These are phyloP conservation scores for Tinospora cordifolia DNA, from an alignment of 164 flowering plant genomes.

Conservation along the genomic window DNA sequence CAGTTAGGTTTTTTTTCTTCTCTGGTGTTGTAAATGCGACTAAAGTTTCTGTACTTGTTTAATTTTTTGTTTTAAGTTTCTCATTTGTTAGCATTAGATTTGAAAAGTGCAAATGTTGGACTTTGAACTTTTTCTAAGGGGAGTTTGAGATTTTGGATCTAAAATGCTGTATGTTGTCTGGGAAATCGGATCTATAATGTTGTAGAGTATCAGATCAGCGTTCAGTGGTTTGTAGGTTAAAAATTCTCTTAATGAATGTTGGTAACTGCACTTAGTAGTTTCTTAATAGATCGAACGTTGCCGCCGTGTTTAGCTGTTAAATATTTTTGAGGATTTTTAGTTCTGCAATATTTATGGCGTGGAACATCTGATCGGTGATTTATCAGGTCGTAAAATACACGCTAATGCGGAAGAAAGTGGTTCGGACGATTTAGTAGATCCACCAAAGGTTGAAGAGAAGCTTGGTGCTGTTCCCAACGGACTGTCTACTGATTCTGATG, in stretches of 20 bases:
- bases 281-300: background rate
- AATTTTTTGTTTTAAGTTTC: background rate
- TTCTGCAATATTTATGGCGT: background rate
- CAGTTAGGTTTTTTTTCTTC: constrained; percentile 15
- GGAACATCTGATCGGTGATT: constrained; percentile 2
- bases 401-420: constrained; percentile 71
- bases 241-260: background rate
- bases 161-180: background rate
- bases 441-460: constrained; percentile 90
- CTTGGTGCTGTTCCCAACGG: constrained; percentile 82
- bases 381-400: constrained; percentile 62
- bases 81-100: background rate
- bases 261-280: background rate
- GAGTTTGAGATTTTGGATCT: background rate
- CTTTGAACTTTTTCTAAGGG: background rate
- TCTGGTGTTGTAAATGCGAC: background rate
- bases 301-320: background rate
- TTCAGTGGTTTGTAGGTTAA: background rate
- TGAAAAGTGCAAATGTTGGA: background rate
- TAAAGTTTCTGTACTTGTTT: background rate
- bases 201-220: background rate
- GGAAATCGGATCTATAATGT: background rate
- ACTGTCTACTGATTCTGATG: constrained; percentile 95
- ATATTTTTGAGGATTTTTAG: background rate
- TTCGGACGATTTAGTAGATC: constrained; percentile 59